These are phyloP conservation scores for Calonectria honghensis DNA, from an alignment of 2,329 filamentous ascomycete genomes.

Conservation along the genomic window DNA sequence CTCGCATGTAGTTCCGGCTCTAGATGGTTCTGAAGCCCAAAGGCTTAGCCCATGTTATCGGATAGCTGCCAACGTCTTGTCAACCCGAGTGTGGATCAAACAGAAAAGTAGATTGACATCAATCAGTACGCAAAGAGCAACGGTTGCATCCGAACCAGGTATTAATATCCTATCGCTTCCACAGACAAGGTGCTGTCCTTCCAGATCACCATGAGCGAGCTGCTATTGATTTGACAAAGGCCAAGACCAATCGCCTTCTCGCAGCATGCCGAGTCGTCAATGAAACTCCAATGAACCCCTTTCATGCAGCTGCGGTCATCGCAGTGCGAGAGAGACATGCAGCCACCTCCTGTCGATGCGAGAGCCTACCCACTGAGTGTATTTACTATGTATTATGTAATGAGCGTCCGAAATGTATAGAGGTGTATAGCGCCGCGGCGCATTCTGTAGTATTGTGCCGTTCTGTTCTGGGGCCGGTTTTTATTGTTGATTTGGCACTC, in stretches of 20 bases:
- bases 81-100: accelerated
- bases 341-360: neutral
- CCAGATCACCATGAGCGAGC: slow-evolving; percentile 55
- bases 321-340: slow-evolving; percentile 56
- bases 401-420: slow-evolving; percentile 52
- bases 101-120: neutral
- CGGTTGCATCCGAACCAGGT: slow-evolving; percentile 12
- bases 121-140: slow-evolving; percentile 33
- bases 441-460: slow-evolving; percentile 58
- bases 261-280: slow-evolving; percentile 43
- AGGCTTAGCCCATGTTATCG: slow-evolving; percentile 41
- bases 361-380: slow-evolving; percentile 49
- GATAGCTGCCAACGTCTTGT: slow-evolving; percentile 1
- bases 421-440: slow-evolving; percentile 48
- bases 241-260: slow-evolving; percentile 46
- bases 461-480: slow-evolving; percentile 54
- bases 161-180: slow-evolving; percentile 45
- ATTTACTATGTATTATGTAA: slow-evolving; percentile 59
- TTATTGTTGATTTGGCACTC: slow-evolving; percentile 54
- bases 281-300: slow-evolving; percentile 57
- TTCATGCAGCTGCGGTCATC: slow-evolving; percentile 59
- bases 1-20: slow-evolving; percentile 32
- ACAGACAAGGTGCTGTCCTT: slow-evolving; percentile 32
- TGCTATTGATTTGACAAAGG: slow-evolving; percentile 43
- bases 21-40: slow-evolving; percentile 50